These are phyloP conservation scores for Yamadazyma insecticola DNA, from an alignment of 805 yeast genomes.

Conservation along the genomic window DNA sequence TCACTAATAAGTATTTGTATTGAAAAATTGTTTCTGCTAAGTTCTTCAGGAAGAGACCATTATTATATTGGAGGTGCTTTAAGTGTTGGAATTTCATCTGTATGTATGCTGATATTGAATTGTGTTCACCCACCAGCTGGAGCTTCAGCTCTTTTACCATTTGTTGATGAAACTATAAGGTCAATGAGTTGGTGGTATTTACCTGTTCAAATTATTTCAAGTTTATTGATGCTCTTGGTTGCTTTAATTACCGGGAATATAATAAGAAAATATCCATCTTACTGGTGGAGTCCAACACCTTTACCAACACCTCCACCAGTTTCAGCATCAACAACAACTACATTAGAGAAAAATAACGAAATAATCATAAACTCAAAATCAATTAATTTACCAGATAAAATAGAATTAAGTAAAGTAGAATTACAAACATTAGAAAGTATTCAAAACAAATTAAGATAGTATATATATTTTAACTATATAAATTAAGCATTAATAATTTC, in stretches of 20 bases:
- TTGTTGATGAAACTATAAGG: slow-evolving; percentile 41
- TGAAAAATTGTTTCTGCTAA: slow-evolving; percentile 48
- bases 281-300: slow-evolving; percentile 51
- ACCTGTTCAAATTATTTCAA: slow-evolving; percentile 49
- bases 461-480: not conserved
- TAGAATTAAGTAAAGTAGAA: slow-evolving; percentile 21
- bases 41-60: slow-evolving; percentile 38
- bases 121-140: slow-evolving; percentile 73
- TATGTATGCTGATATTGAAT: slow-evolving; percentile 47
- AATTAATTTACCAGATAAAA: slow-evolving; percentile 16
- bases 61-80: slow-evolving; percentile 58
- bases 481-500: slow-evolving; percentile 10
- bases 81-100: slow-evolving; percentile 51
- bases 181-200: slow-evolving; percentile 63
- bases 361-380: slow-evolving; percentile 2
- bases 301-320: slow-evolving; percentile 1
- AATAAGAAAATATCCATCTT: slow-evolving; percentile 48
- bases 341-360: not conserved
- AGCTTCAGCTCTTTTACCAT: slow-evolving; percentile 60
- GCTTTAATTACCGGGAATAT: slow-evolving; percentile 55
- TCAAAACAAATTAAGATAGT: slow-evolving; percentile 9
- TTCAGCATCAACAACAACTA: slow-evolving; percentile 2
- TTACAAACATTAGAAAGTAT: slow-evolving; percentile 23
- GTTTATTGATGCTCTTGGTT: slow-evolving; percentile 43
- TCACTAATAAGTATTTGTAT: slow-evolving; percentile 52